A percentile compares a stretch with the other conserved stretches of the same genome.
Evolutionary conservation across 179 eudicot species (phyloP).

Genomic region (Heliamphora pulchella): DNA sequence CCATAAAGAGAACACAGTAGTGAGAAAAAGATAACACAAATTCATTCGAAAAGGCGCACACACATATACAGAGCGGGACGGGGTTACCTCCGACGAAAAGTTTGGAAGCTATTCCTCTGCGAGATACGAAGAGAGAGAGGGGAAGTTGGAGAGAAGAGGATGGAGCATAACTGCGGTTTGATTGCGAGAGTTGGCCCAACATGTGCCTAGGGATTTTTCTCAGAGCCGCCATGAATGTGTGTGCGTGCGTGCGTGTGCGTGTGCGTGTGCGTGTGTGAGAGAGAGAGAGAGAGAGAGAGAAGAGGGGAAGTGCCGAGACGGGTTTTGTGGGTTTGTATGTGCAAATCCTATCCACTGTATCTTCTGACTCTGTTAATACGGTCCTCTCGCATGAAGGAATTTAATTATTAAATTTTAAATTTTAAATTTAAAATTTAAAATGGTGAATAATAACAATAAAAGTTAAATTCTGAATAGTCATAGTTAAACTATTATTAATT

Average conservation of each 20-base stretch:
- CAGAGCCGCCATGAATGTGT: slow-evolving; percentile 21
- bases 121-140: slow-evolving; percentile 29
- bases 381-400: no score
- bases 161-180: not conserved
- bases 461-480: no score
- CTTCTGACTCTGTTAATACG: no score
- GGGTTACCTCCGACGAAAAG: slow-evolving; percentile 63
- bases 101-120: slow-evolving; percentile 62
- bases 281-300: slow-evolving; percentile 12
- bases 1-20: not conserved
- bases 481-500: no score
- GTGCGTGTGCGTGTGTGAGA: not conserved
- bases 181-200: slow-evolving; percentile 5
- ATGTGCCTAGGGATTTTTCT: slow-evolving; percentile 12
- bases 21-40: not conserved
- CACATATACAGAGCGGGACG: not conserved
- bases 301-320: no score
- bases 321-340: no score
- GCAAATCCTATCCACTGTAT: no score
- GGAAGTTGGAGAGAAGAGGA: slow-evolving; percentile 13
- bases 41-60: not conserved
- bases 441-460: no score
- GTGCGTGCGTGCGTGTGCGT: not conserved
- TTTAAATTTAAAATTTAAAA: no score
- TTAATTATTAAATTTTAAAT: no score